Percentiles rank a stretch among this genome's conserved stretches.
phyloP scores from a whole-genome alignment of 2,329 filamentous ascomycete genomes.

The Aspergillus neoniger region DNA sequence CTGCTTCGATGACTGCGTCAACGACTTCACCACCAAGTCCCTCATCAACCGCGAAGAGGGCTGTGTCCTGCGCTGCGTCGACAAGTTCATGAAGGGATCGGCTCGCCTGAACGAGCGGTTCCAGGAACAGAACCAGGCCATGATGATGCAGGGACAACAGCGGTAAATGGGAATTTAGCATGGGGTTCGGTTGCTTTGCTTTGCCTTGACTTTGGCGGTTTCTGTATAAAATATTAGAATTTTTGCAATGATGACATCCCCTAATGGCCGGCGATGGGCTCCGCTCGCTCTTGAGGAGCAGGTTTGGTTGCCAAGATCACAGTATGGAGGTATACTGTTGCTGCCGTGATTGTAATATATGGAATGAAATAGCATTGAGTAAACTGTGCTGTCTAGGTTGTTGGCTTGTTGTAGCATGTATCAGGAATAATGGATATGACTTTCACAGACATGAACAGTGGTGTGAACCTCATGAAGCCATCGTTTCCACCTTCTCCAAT shows the following conservation, averaged over 20 bases:
- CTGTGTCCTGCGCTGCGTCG: slow-evolving; percentile 91
- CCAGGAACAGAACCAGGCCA: slow-evolving; percentile 70
- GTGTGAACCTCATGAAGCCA: no score
- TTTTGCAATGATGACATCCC: slow-evolving; percentile 24
- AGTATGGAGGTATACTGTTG: neutral
- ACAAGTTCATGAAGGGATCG: slow-evolving; percentile 91
- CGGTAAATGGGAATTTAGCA: slow-evolving; percentile 27
- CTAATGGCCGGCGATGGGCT: slow-evolving; percentile 6
- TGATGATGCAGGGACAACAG: slow-evolving; percentile 64
- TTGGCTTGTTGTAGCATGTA: neutral
- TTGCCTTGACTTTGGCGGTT: slow-evolving; percentile 13
- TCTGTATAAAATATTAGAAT: slow-evolving; percentile 24
- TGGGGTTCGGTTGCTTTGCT: slow-evolving; percentile 12
- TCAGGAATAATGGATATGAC: no score
- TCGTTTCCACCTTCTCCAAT: no score
- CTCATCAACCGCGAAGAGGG: slow-evolving; percentile 83
- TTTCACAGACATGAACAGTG: no score
- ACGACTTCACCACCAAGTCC: slow-evolving; percentile 97
- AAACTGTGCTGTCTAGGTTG: neutral
- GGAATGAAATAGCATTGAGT: neutral
- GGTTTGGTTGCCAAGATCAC: neutral
- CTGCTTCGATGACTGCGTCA: slow-evolving; percentile 96
- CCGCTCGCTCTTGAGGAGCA: neutral
- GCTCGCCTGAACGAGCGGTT: slow-evolving; percentile 91
- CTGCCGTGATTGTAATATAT: neutral